Percentiles rank a stretch among this genome's conserved stretches.
Evolutionary conservation across 2,329 filamentous ascomycete genomes (phyloP).

Genomic region (Aspergillus pseudotamarii): DNA sequence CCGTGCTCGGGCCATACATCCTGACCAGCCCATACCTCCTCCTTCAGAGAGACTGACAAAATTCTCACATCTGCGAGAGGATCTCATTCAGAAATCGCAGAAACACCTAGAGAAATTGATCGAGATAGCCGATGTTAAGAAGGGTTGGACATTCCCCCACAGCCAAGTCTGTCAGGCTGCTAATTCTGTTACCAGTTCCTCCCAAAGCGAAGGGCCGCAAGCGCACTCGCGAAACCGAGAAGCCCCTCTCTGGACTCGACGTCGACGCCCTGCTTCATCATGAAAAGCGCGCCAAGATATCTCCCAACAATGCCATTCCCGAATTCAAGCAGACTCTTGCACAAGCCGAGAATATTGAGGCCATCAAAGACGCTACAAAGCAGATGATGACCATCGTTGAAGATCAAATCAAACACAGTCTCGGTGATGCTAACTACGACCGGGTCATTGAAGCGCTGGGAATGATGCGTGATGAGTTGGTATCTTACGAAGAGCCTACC

Average conservation of each 20-base stretch:
- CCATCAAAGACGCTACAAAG: conserved; percentile 68
- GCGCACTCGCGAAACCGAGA: conserved; percentile 66
- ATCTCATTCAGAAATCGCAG: conserved; percentile 63
- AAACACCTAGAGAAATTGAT: conserved; percentile 65
- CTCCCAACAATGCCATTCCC: conserved; percentile 76
- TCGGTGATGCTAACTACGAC: conserved; percentile 74
- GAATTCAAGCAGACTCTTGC: conserved; percentile 83
- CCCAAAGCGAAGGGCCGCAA: conserved; percentile 76
- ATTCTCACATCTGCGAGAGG: conserved; percentile 72
- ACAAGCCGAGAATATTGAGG: conserved; percentile 60
- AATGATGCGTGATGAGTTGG: conserved; percentile 76
- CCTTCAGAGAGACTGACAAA: conserved; percentile 67
- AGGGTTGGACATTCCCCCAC: conserved; percentile 54
- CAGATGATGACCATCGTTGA: conserved; percentile 76
- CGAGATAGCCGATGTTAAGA: conserved; percentile 76
- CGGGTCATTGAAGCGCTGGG: conserved; percentile 74
- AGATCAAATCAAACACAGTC: conserved; percentile 68
- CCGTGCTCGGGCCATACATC: conserved; percentile 76
- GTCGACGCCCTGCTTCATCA: conserved; percentile 76
- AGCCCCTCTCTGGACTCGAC: conserved; percentile 88
- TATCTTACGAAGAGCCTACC: conserved; percentile 72
- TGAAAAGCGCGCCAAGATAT: conserved; percentile 57
- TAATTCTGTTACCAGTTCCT: conserved; percentile 62
- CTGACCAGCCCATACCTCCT: conserved; percentile 64
- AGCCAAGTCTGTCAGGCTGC: conserved; percentile 15